These are phyloP conservation scores for Candida endomychidarum DNA, from an alignment of 805 yeast genomes.

Conservation along the genomic window DNA sequence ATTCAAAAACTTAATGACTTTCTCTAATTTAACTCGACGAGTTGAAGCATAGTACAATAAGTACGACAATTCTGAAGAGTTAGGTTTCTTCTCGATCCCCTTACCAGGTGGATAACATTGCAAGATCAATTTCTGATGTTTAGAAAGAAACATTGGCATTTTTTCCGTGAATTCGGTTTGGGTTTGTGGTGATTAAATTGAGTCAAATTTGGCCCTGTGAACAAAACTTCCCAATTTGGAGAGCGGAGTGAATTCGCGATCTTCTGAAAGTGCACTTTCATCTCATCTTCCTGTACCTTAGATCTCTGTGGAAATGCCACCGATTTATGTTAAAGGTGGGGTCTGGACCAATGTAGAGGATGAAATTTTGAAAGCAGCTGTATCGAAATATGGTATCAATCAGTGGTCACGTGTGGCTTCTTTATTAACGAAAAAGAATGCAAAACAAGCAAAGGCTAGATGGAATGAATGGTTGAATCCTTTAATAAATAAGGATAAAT, in stretches of 20 bases:
- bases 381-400: slow-evolving; percentile 87
- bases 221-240: too few species aligned
- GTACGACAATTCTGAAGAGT: slow-evolving; percentile 87
- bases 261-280: slow-evolving; percentile 7
- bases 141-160: slow-evolving; percentile 43
- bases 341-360: slow-evolving; percentile 87
- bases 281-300: too few species aligned
- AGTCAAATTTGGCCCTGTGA: too few species aligned
- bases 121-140: slow-evolving; percentile 84
- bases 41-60: slow-evolving; percentile 88
- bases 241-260: slow-evolving; percentile 7
- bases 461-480: slow-evolving; percentile 93
- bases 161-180: too few species aligned
- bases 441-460: slow-evolving; percentile 87
- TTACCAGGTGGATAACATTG: slow-evolving; percentile 94
- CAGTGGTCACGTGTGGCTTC: slow-evolving; percentile 96
- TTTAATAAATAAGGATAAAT: slow-evolving; percentile 55
- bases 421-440: slow-evolving; percentile 77
- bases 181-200: too few species aligned
- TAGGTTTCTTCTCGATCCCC: slow-evolving; percentile 83
- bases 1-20: slow-evolving; percentile 70
- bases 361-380: slow-evolving; percentile 85
- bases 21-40: slow-evolving; percentile 82
- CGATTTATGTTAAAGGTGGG: slow-evolving; percentile 79
- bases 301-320: too few species aligned